A percentile compares a stretch with the other conserved stretches of the same genome.
phyloP scores from a whole-genome alignment of 2,329 filamentous ascomycete genomes.

The Lachnellula suecica region DNA sequence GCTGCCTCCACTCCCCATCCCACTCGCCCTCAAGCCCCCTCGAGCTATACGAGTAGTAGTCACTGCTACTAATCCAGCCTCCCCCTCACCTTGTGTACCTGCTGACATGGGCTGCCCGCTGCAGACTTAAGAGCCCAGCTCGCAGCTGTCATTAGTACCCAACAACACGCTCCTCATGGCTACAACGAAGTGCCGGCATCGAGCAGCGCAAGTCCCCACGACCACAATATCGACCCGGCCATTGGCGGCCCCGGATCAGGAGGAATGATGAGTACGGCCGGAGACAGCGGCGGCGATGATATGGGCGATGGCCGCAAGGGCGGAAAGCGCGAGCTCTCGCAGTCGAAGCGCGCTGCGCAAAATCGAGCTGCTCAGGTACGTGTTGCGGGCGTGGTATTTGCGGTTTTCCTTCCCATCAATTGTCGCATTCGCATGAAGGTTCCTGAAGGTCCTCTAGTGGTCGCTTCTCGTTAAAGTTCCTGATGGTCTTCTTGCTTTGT shows the following conservation, averaged over 20 bases:
- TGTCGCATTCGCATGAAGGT: slow-evolving; percentile 2
- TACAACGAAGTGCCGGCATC: slow-evolving; percentile 31
- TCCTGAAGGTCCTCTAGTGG: slow-evolving; percentile 9
- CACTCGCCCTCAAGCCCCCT: no score
- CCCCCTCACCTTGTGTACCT: slow-evolving; percentile 12
- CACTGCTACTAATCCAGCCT: neutral
- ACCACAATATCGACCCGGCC: slow-evolving; percentile 36
- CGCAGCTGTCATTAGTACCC: slow-evolving; percentile 30
- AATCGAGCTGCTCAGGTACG: slow-evolving; percentile 95
- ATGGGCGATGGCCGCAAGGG: slow-evolving; percentile 64
- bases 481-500: slow-evolving; percentile 34
- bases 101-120: slow-evolving; percentile 31
- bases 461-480: slow-evolving; percentile 21
- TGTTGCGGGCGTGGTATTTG: slow-evolving; percentile 16
- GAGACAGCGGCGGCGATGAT: slow-evolving; percentile 32
- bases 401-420: slow-evolving; percentile 2
- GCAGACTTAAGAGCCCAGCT: slow-evolving; percentile 36
- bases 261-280: slow-evolving; percentile 31
- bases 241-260: slow-evolving; percentile 25
- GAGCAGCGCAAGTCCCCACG: slow-evolving; percentile 32
- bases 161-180: slow-evolving; percentile 29
- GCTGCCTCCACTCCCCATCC: no score
- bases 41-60: slow-evolving; percentile 8
- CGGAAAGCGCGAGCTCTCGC: slow-evolving; percentile 84
- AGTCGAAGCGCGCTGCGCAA: slow-evolving; percentile 93